Base-by-base conservation (phyloP, 352 stramenopile genomes). In the Globisporangium sylvaticum region DNA sequence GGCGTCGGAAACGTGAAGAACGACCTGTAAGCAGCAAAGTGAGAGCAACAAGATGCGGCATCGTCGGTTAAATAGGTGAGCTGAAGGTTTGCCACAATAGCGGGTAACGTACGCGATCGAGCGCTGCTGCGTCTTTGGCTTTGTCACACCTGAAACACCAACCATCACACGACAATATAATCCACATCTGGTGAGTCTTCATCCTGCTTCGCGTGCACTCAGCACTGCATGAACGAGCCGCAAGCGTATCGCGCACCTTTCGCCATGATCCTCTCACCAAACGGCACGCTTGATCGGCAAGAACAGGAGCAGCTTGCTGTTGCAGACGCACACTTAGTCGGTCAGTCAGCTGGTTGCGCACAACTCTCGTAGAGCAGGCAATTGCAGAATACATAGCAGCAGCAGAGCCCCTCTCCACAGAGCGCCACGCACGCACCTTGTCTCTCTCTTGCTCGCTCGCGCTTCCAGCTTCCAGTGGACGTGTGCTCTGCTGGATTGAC, bases 51-150 rank as follows among this genome's bases (percentile, higher is more conserved):
- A 55, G 1, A 9, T 18, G 7, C 14, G 56, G 29, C 7, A 37
- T 24, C 48, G 9, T 44, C 14, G 9, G n/a, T n/a, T n/a, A n/a
- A n/a, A n/a, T n/a, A n/a, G n/a, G n/a, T n/a, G n/a, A n/a, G n/a
- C n/a, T n/a, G n/a, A n/a, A n/a, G n/a, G n/a, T n/a, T n/a, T n/a
- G n/a, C n/a, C n/a, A n/a, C n/a, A n/a, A n/a, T n/a, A n/a, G n/a
- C n/a, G n/a, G n/a, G n/a, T n/a, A n/a, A n/a, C 79, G 55, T 78
- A 91, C 81, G 60, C 84, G 77, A 92, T 90, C 31, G 83, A 89
- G 59, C 77, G 70, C 74, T 92, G 84, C 70, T 86, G 78, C 63
- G 72, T 67, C 64, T 78, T 79, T 37, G 65, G 57, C 68, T 80
- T 87, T 9, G 44, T 48, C 25, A 69, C 61, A 29, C 37, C 64